These are phyloP conservation scores for Neopestalotiopsis clavispora DNA, from an alignment of 2,329 filamentous ascomycete genomes.

Conservation along the genomic window DNA sequence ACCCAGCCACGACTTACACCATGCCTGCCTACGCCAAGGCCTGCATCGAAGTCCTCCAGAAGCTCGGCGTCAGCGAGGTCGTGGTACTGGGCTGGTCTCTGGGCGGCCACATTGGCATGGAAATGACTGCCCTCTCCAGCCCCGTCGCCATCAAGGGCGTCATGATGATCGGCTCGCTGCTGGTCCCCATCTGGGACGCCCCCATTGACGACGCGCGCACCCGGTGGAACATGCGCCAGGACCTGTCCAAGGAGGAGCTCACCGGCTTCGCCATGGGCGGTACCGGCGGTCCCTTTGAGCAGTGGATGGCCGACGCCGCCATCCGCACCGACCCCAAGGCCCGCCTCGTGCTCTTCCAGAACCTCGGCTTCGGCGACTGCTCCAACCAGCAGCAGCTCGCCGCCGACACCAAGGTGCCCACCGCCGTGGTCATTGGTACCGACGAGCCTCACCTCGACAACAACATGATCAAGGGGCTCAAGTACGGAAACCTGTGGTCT, in stretches of 20 bases:
- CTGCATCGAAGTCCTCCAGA: not conserved
- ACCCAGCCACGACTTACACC: not conserved
- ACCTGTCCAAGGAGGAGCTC: not conserved
- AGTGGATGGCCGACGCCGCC: conserved; percentile 7
- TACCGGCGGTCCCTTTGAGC: not conserved
- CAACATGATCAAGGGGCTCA: conserved; percentile 4
- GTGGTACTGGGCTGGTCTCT: not conserved
- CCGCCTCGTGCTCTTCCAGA: not conserved
- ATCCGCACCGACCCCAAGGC: conserved; percentile 6
- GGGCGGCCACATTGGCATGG: conserved; percentile 1
- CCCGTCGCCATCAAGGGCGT: not conserved
- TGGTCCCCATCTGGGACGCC: not conserved
- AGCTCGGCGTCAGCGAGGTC: not conserved
- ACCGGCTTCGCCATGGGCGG: not conserved
- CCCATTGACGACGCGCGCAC: not conserved
- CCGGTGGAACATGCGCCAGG: conserved; percentile 2
- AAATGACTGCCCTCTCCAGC: not conserved
- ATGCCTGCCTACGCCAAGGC: conserved; percentile 4
- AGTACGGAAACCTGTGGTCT: conserved; percentile 4
- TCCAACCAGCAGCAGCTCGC: conserved; percentile 3
- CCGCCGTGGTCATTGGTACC: not conserved
- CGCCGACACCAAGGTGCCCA: not conserved
- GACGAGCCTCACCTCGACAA: conserved; percentile 6
- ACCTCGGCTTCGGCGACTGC: not conserved
- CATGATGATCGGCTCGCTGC: conserved; percentile 3